phyloP scores from a whole-genome alignment of 73 alveolate species.

The Paraurostyla sp. region DNA sequence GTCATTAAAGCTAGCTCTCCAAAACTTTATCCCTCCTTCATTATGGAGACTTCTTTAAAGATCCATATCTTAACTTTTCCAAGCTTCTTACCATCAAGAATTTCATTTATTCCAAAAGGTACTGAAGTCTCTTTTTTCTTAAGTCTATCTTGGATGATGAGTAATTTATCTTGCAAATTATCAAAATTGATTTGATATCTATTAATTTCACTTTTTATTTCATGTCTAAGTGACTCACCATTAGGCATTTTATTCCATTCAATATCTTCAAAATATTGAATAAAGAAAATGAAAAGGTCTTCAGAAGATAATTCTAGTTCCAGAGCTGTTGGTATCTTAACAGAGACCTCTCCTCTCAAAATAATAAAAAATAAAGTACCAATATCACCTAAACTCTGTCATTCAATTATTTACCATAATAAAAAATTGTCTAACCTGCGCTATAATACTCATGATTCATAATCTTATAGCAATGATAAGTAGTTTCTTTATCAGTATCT shows the following conservation, averaged over 20 bases:
- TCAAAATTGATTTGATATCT: not conserved
- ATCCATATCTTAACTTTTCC: conserved; percentile 24
- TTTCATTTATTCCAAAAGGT: conserved; percentile 32
- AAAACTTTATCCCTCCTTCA: conserved; percentile 57
- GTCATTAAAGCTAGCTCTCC: conserved; percentile 79
- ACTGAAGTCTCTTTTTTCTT: not conserved
- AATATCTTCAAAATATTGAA: not conserved
- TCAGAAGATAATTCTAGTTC: not conserved
- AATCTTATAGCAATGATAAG: conserved; percentile 61
- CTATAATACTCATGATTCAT: conserved; percentile 38
- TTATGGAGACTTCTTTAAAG: conserved; percentile 49
- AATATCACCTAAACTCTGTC: conserved; percentile 56
- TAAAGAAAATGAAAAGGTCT: conserved; percentile 10
- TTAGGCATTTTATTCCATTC: conserved; percentile 26
- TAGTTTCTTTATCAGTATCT: conserved; percentile 65
- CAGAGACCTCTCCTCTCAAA: conserved; percentile 75
- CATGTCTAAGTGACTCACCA: conserved; percentile 20
- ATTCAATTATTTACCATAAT: conserved; percentile 46
- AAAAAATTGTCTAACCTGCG: conserved; percentile 53
- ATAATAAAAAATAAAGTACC: conserved; percentile 75
- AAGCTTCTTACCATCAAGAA: conserved; percentile 25
- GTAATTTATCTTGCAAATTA: not conserved
- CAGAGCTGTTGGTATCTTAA: conserved; percentile 65
- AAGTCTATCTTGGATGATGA: not conserved
- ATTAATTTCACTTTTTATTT: conserved; percentile 34